Evolutionary conservation across 2,329 filamentous ascomycete genomes (phyloP).

Genomic region (Parastagonospora avenae): DNA sequence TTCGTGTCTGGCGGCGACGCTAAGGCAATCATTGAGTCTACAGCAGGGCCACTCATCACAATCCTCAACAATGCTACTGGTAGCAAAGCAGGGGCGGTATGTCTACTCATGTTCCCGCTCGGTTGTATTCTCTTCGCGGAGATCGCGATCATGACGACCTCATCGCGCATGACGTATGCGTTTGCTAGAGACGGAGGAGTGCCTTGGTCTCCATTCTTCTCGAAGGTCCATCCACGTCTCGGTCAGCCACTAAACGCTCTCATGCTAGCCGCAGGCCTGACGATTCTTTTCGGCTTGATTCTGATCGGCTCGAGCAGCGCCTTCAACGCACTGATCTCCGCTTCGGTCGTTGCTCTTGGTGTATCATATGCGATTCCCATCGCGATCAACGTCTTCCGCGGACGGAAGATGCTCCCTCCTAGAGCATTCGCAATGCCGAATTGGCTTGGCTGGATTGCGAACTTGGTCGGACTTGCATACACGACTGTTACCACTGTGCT

Average conservation of each 20-base stretch:
- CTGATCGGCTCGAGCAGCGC: constrained; percentile 71
- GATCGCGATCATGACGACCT: constrained; percentile 69
- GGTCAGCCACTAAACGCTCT: constrained; percentile 71
- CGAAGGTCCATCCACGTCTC: constrained; percentile 64
- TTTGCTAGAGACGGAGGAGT: constrained; percentile 71
- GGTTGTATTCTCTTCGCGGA: constrained; percentile 68
- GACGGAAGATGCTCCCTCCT: constrained; percentile 67
- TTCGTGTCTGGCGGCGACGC: constrained; percentile 65
- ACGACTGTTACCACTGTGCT: constrained; percentile 73
- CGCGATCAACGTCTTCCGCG: constrained; percentile 69
- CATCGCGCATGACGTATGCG: constrained; percentile 69
- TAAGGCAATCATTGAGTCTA: constrained; percentile 59
- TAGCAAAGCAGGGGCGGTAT: constrained; percentile 65
- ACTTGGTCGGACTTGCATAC: constrained; percentile 66
- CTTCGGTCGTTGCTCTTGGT: constrained; percentile 73
- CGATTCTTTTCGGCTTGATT: constrained; percentile 71
- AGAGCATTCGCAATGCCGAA: constrained; percentile 63
- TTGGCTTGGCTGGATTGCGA: constrained; percentile 64
- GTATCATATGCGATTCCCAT: constrained; percentile 77
- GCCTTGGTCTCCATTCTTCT: constrained; percentile 64
- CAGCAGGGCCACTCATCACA: constrained; percentile 64
- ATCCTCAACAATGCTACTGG: constrained; percentile 68
- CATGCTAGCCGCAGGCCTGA: constrained; percentile 63
- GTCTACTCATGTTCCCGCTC: constrained; percentile 70
- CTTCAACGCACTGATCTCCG: constrained; percentile 73